Evolutionary conservation across 2,329 filamentous ascomycete genomes (phyloP).

Genomic region (Incumbomyces lentus): DNA sequence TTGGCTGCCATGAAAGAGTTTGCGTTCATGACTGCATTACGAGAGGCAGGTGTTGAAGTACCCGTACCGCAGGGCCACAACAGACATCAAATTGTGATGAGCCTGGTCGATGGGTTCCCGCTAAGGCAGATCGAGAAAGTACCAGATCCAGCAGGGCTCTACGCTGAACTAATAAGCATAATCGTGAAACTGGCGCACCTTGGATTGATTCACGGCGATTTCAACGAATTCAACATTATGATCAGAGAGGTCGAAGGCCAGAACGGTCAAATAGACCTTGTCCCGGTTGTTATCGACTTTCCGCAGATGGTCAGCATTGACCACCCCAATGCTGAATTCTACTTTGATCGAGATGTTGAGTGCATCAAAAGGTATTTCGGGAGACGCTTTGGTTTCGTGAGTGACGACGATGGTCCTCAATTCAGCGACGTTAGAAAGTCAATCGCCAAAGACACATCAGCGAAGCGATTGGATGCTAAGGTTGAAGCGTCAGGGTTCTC

Average conservation of each 20-base stretch:
- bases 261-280: constrained; percentile 35
- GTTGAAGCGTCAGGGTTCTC: constrained; percentile 92
- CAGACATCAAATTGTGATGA: constrained; percentile 94
- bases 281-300: constrained; percentile 89
- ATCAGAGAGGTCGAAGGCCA: constrained; percentile 55
- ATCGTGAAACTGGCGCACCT: constrained; percentile 74
- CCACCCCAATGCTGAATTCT: constrained; percentile 87
- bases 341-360: constrained; percentile 90
- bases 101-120: constrained; percentile 81
- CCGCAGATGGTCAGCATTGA: constrained; percentile 97
- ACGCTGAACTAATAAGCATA: constrained; percentile 79
- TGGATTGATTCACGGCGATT: constrained; percentile 93
- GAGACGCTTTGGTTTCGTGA: constrained; percentile 76
- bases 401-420: constrained; percentile 71
- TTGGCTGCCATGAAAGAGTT: constrained; percentile 90
- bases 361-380: constrained; percentile 94
- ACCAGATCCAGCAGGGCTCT: constrained; percentile 72
- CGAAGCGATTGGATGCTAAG: constrained; percentile 67
- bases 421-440: constrained; percentile 74
- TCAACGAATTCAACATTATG: constrained; percentile 98
- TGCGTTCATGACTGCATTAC: constrained; percentile 82
- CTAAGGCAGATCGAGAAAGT: constrained; percentile 78
- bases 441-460: constrained; percentile 50
- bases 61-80: constrained; percentile 81
- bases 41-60: constrained; percentile 76